Conservation (phyloP, 2,329 filamentous ascomycete genomes). For the Xylariaceae sp. region DNA sequence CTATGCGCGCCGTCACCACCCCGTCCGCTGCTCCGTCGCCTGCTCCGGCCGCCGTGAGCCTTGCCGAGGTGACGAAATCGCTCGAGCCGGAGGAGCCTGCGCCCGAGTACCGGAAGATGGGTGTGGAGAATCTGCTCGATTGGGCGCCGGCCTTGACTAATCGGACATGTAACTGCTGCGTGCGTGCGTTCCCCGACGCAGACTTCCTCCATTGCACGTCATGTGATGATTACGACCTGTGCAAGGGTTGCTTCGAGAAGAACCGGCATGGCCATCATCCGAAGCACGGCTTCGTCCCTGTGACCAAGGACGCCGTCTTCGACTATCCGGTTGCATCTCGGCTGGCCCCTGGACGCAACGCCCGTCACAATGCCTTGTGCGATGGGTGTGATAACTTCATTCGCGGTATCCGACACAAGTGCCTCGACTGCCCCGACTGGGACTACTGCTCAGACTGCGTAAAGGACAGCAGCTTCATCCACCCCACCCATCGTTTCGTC, state of each 20-base stretch:
- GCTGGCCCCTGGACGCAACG: slow-evolving; percentile 73
- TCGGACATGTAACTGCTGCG: slow-evolving; percentile 66
- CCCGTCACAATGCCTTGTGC: slow-evolving; percentile 81
- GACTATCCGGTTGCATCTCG: slow-evolving; percentile 58
- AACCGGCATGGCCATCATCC: slow-evolving; percentile 88
- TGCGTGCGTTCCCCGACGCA: slow-evolving; percentile 65
- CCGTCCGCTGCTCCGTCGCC: no score
- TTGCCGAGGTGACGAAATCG: no score
- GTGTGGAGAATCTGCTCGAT: background rate
- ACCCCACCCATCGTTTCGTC: slow-evolving; percentile 83
- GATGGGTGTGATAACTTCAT: slow-evolving; percentile 91
- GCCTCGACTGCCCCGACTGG: slow-evolving; percentile 93
- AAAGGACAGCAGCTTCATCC: slow-evolving; percentile 58
- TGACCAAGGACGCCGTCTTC: slow-evolving; percentile 57
- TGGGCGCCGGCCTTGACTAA: slow-evolving; percentile 16
- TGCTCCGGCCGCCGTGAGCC: no score
- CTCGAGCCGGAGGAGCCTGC: no score
- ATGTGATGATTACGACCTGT: slow-evolving; percentile 91
- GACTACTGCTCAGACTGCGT: slow-evolving; percentile 84
- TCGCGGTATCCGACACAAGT: slow-evolving; percentile 89
- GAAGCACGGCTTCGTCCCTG: slow-evolving; percentile 71
- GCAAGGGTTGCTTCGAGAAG: slow-evolving; percentile 70
- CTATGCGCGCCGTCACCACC: no score
- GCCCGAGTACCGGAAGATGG: no score
- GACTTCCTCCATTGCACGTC: slow-evolving; percentile 79